Conservation (phyloP, 805 yeast genomes). For the Spathaspora sp. region DNA sequence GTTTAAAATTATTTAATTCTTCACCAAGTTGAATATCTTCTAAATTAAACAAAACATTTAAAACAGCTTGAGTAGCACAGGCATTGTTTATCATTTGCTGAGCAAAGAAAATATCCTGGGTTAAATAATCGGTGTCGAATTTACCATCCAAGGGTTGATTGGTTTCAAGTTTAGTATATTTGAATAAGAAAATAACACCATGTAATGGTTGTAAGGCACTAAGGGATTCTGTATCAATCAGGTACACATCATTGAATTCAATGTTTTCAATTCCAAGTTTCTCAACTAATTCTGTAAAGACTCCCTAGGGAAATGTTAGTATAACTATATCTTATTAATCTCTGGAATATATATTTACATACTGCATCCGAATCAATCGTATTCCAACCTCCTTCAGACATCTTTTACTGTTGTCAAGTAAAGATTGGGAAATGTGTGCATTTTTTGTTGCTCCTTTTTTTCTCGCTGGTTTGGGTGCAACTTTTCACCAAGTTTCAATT, state of each 20-base stretch:
- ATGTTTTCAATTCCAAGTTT: constrained; percentile 48
- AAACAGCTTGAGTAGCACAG: constrained; percentile 71
- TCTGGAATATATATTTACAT: constrained; percentile 11
- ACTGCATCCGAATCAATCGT: constrained; percentile 66
- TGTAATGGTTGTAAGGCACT: constrained; percentile 39
- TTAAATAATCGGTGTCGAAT: constrained; percentile 32
- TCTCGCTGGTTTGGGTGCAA: background rate
- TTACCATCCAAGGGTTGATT: constrained; percentile 42
- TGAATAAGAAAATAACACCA: constrained; percentile 63
- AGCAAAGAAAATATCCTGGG: constrained; percentile 51
- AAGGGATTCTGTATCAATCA: constrained; percentile 46
- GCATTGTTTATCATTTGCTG: constrained; percentile 64
- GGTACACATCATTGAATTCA: constrained; percentile 55
- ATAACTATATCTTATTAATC: background rate
- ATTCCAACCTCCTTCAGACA: constrained; percentile 44
- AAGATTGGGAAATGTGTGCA: background rate
- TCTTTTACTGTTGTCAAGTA: background rate
- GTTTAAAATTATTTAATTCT: constrained; percentile 44
- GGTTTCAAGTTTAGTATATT: constrained; percentile 44
- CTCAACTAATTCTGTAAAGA: constrained; percentile 61
- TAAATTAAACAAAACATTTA: constrained; percentile 46
- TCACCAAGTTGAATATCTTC: constrained; percentile 42
- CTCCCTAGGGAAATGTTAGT: constrained; percentile 38
- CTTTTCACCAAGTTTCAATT: no score
- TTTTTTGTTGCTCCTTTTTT: background rate